phyloP scores from a whole-genome alignment of 306 rosid species.

The Cucurbita pepo region DNA sequence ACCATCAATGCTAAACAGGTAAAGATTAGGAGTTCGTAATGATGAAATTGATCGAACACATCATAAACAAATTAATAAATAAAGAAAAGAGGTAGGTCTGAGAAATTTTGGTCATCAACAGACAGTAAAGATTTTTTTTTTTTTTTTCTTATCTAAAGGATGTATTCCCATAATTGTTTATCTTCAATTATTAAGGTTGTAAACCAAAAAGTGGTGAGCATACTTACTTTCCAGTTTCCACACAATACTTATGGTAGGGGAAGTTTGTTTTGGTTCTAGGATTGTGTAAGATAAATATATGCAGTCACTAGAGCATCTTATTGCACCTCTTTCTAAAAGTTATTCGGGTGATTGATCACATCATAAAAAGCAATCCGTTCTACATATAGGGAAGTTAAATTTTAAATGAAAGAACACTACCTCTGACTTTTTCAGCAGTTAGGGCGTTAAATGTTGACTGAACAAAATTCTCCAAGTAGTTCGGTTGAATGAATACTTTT shows the following conservation, averaged over 20 bases:
- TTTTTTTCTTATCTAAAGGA: background rate
- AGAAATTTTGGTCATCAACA: background rate
- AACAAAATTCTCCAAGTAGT: conserved; percentile 84
- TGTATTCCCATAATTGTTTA: background rate
- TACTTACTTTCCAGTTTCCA: background rate
- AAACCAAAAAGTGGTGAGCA: background rate
- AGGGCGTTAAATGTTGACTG: conserved; percentile 77
- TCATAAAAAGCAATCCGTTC: background rate
- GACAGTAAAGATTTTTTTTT: background rate
- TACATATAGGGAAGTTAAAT: background rate
- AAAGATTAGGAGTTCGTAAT: background rate
- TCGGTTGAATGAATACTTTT: conserved; percentile 72
- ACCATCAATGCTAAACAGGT: background rate
- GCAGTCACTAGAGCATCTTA: background rate
- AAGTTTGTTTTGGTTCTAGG: background rate
- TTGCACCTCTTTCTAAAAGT: background rate
- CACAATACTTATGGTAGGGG: background rate
- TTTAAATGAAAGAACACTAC: conserved; percentile 15
- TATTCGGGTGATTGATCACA: background rate
- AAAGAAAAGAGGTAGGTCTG: background rate
- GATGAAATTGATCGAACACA: background rate
- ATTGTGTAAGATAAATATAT: background rate
- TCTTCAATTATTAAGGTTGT: background rate
- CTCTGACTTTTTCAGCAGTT: conserved; percentile 69
- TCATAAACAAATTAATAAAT: background rate